Evolutionary conservation across 495 filamentous ascomycete genomes (phyloP), one percentile per base, ranked within the genome.

Genomic region (Aspergillus bertholletiae): DNA sequence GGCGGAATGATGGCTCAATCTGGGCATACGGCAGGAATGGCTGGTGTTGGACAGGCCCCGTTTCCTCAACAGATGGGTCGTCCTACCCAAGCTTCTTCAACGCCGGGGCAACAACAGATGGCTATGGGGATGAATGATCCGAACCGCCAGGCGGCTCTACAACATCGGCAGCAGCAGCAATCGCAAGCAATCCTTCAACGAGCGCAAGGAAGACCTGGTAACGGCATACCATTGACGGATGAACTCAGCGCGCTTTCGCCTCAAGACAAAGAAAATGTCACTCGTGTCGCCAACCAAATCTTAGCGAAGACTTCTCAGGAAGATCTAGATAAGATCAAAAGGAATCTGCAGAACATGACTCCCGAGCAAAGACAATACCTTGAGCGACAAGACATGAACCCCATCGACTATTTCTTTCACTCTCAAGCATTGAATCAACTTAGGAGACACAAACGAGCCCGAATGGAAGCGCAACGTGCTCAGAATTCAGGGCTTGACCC

Each of bases 61-160:
- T 82, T 83, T 47, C 71, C 75, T 7, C 75, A 74, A 13, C 82
- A 83, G 41, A 69, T 84, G 59, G 80, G 77, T 50, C 74, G 70
- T 8, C 76, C 58, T 27, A 75, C 84, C 71, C 80, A 83, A 54
- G 59, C 77, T 0, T 81, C 80, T 7, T 76, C 76, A 3, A 70
- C 82, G 34, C 68, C 76, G 3, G 67, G 62, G 30, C 75, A 73
- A 49, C 73, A 74, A 43, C 70, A 67, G 23, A 71, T 75, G 67
- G 56, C 60, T 30, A 76, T 76, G 74, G 74, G 70, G 18, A 77
- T 77, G 66, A 76, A 74, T 46, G 68, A 72, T 20, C 64, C 69
- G 22, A 74, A 56, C 50, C 77, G 68, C 54, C 77, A 73, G 53
- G 62, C 63, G 28, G 63, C 67, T 11, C 64, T 71, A 45, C 72